These are phyloP conservation scores for Phytophthora rubi DNA, from an alignment of 352 stramenopile genomes.

Conservation along the genomic window DNA sequence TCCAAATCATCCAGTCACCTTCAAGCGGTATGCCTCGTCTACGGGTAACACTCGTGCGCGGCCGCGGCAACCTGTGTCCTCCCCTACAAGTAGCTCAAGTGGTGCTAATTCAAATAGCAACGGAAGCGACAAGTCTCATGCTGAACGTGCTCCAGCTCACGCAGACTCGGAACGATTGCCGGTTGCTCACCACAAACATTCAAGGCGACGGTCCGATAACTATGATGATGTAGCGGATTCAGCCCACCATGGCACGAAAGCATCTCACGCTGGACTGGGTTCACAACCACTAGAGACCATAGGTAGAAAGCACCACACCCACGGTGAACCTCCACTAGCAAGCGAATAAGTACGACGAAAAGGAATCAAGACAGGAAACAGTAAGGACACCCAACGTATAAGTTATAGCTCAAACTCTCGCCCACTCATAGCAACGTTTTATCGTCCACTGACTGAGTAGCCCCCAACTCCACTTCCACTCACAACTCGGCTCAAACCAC, in stretches of 20 bases:
- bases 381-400: conserved; percentile 22
- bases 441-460: not conserved
- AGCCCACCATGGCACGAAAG: conserved; percentile 29
- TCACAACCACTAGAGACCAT: conserved; percentile 34
- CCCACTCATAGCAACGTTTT: not conserved
- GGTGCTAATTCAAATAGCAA: conserved; percentile 28
- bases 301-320: conserved; percentile 32
- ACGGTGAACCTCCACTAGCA: conserved; percentile 21
- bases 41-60: conserved; percentile 47
- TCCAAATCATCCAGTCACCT: conserved; percentile 42
- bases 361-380: conserved; percentile 23
- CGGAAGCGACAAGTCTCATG: conserved; percentile 53
- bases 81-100: conserved; percentile 23
- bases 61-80: conserved; percentile 35
- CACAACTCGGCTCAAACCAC: conserved; percentile 25
- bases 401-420: conserved; percentile 22
- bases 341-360: conserved; percentile 30
- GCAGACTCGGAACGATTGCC: conserved; percentile 55
- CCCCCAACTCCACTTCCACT: not conserved
- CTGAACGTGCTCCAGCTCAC: conserved; percentile 51
- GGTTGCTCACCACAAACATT: conserved; percentile 52
- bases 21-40: conserved; percentile 63
- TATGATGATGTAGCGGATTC: conserved; percentile 41
- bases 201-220: conserved; percentile 56
- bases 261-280: conserved; percentile 26